Evolutionary conservation across 306 rosid species (phyloP), one percentile per base, ranked within the genome.

Genomic region (Styphnolobium japonicum): DNA sequence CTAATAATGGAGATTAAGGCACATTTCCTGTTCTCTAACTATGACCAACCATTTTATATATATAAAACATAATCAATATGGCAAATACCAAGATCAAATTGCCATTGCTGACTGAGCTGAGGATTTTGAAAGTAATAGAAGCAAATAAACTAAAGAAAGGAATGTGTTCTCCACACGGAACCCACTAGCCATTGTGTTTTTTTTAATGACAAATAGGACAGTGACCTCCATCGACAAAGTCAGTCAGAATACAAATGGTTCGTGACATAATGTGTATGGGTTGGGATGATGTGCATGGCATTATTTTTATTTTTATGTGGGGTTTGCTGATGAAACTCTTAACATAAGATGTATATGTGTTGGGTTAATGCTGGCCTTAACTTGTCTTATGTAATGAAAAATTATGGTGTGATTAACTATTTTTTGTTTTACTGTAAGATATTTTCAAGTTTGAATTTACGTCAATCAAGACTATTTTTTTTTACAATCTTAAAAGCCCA

Each of bases 101-200:
- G 56, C 31, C 29, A 18, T 55, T 64, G 36, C 67, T 53, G 52
- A 49, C 18, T 18, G 27, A 73, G 33, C 4, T 33, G 33, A 43
- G 14, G 34, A 22, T 4, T 56, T 56, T 78, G 72, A 48, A 73
- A 72, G 53, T 42, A 55, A 19, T 8, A 33, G 18, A 10, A 60
- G n/a, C n/a, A 42, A 76, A 69, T 45, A 64, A n/a, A 53, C 8
- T 37, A 12, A 9, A 6, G 8, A 43, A 23, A 39, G 46, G 52
- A 79, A 76, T 29, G 73, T n/a, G n/a, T n/a, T n/a, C n/a, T n/a
- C n/a, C 57, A 43, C 57, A 67, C 40, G 73, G 7, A 40, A 67
- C 11, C 73, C 73, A 67, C 37, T 12, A 42, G 14, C 56, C 22
- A 11, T 42, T 23, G 1, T 19, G 10, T 11, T 10, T 67, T 40